Evolutionary conservation across 1,139 yeast genomes (phyloP), one percentile per base, ranked within the genome.

Genomic region (Hansenula sp.): DNA sequence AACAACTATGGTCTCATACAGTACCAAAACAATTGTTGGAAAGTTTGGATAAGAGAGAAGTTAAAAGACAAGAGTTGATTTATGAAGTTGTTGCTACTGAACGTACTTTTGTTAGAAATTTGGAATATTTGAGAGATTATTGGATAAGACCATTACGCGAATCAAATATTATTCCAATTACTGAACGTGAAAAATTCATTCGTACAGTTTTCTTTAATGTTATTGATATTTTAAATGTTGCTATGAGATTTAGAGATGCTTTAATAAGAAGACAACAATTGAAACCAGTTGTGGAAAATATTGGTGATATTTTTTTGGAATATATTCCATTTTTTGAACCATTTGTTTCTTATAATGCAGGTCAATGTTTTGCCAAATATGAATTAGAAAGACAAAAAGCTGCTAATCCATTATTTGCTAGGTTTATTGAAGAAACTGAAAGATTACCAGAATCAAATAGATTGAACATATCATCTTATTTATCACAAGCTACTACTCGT

Each of bases 371-470:
- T 66, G 97, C 97, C 12, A 88, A 89, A 61, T 89, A 88, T 64
- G 96, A 92, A 62, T 89, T 89, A 64, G 98, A 92, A 65, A 75
- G 97, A 39, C 98, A 92, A 59, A 88, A 89, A 61, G 83, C 88
- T 44, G 87, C 84, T 24, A 92, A 94, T 61, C 83, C 94, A 44
- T 77, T 86, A 47, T 92, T 92, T 67, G 92, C 96, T 19, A 71
- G 95, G 56, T 92, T 92, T 61, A 86, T 92, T 44, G 96, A 88
- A 56, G 96, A 94, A 46, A 85, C 90, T 20, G 95, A 87, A 52
- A 78, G 88, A 59, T 73, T 89, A 59, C 92, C 94, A 43, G 97
- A 89, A 61, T 83, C 95, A 11, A 59, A 66, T 29, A 84, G 92
- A 61, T 83, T 92, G 51, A 97, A 94, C 62, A 79, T 92, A 45